These are phyloP conservation scores for Orbilia quercus DNA, from an alignment of 2,329 filamentous ascomycete species.

Conservation along the genomic window DNA sequence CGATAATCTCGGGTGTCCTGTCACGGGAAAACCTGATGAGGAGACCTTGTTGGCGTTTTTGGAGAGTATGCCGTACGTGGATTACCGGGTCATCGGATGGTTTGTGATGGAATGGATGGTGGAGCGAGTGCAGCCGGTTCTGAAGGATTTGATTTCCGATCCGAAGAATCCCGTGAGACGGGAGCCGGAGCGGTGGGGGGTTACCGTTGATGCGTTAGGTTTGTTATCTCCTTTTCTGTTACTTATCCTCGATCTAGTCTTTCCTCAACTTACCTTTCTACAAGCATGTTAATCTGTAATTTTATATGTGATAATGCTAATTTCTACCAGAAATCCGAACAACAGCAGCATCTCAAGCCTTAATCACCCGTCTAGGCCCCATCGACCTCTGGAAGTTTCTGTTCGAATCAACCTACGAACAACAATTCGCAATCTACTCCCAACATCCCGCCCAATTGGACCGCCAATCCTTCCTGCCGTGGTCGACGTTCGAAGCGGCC, in stretches of 20 bases:
- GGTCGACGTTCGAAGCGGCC: background rate
- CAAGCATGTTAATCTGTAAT: no score
- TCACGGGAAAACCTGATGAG: conserved; percentile 16
- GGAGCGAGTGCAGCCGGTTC: conserved; percentile 1
- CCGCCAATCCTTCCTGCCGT: conserved; percentile 15
- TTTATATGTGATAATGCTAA: no score
- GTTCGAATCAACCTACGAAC: conserved; percentile 16
- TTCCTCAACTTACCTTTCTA: no score
- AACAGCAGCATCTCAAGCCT: conserved; percentile 13
- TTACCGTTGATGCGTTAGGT: conserved; percentile 9
- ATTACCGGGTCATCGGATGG: conserved; percentile 9
- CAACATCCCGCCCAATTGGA: conserved; percentile 28
- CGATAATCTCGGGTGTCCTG: conserved; percentile 29
- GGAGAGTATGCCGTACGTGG: conserved; percentile 24
- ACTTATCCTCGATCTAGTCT: no score
- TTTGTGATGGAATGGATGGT: conserved; percentile 19
- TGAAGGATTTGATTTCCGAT: conserved; percentile 19
- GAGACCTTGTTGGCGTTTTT: conserved; percentile 24
- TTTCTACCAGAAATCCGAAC: conserved; percentile 5
- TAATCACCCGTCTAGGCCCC: conserved; percentile 31
- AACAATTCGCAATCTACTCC: conserved; percentile 40
- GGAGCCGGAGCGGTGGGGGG: conserved; percentile 3
- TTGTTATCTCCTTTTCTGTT: background rate
- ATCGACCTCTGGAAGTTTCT: conserved; percentile 36
- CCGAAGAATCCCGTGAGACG: conserved; percentile 36